Percentiles rank a stretch among this genome's conserved stretches.
Conservation (phyloP, 768 basidiomycete genomes). For the Pleurotus djamor region DNA sequence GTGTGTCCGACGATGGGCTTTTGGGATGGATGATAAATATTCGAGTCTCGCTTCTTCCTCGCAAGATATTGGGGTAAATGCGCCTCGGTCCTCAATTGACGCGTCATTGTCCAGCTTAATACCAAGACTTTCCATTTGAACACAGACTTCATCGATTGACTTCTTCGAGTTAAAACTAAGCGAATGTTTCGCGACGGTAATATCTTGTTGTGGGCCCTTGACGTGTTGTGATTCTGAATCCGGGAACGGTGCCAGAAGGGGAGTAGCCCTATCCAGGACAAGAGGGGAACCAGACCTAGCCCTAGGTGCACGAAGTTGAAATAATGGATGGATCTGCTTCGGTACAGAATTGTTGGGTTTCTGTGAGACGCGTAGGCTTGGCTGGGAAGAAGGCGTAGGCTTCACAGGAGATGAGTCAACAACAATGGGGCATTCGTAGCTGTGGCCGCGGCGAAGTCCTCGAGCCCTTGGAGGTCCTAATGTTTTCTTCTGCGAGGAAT, state of each 20-base stretch:
- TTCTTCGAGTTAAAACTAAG: not conserved
- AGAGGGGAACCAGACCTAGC: constrained; percentile 7
- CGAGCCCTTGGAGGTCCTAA: not conserved
- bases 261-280: constrained; percentile 4
- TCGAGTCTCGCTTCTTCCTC: constrained; percentile 7
- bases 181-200: not conserved
- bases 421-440: constrained; percentile 5
- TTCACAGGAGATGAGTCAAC: constrained; percentile 1
- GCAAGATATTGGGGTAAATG: not conserved
- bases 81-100: not conserved
- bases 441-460: not conserved
- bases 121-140: not conserved
- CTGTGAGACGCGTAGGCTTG: not conserved
- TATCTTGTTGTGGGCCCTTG: constrained; percentile 47
- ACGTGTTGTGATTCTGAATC: constrained; percentile 54
- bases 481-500: constrained; percentile 4
- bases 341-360: constrained; percentile 6
- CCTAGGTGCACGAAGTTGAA: constrained; percentile 29
- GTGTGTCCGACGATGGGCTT: constrained; percentile 23
- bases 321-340: constrained; percentile 43
- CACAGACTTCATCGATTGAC: too few relatives aligned
- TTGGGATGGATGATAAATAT: constrained; percentile 22
- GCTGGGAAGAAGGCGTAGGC: not conserved
- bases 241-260: constrained; percentile 43
- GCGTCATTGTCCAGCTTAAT: not conserved